These are phyloP conservation scores for Talaromyces ruber DNA, from an alignment of 495 filamentous ascomycete species.

Conservation along the genomic window DNA sequence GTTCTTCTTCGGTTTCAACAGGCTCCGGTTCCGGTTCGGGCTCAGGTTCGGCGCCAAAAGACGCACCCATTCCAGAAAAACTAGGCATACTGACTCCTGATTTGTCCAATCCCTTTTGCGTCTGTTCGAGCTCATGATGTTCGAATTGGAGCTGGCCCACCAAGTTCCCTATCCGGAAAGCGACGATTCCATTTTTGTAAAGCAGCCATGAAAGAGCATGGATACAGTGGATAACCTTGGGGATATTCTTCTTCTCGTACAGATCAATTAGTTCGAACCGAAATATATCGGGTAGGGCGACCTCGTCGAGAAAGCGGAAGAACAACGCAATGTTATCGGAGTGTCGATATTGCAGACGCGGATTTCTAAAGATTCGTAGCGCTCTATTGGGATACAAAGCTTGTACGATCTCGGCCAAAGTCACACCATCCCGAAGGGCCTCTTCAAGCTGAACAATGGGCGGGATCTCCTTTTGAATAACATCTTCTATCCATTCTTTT, in stretches of 20 bases:
- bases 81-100: constrained; percentile 93
- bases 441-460: constrained; percentile 96
- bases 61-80: constrained; percentile 93
- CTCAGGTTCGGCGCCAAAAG: constrained; percentile 78
- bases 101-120: constrained; percentile 92
- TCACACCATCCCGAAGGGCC: constrained; percentile 85
- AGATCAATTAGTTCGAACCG: constrained; percentile 95
- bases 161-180: constrained; percentile 96
- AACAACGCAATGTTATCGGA: constrained; percentile 95
- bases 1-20: constrained; percentile 79
- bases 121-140: constrained; percentile 92
- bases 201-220: constrained; percentile 95
- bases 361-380: constrained; percentile 74
- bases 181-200: constrained; percentile 86
- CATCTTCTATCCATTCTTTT: constrained; percentile 97
- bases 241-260: constrained; percentile 99
- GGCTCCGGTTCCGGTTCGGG: constrained; percentile 54
- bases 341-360: constrained; percentile 85
- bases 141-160: constrained; percentile 97
- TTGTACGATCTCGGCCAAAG: constrained; percentile 92
- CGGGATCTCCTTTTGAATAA: constrained; percentile 81
- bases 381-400: constrained; percentile 68
- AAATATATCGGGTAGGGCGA: constrained; percentile 97
- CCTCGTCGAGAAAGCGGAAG: constrained; percentile 84
- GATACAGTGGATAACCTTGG: constrained; percentile 98